Percentiles rank a stretch among this genome's conserved stretches.
These are phyloP conservation scores for Colletotrichum gigasporum DNA, from an alignment of 2,329 filamentous ascomycete genomes.

Conservation along the genomic window DNA sequence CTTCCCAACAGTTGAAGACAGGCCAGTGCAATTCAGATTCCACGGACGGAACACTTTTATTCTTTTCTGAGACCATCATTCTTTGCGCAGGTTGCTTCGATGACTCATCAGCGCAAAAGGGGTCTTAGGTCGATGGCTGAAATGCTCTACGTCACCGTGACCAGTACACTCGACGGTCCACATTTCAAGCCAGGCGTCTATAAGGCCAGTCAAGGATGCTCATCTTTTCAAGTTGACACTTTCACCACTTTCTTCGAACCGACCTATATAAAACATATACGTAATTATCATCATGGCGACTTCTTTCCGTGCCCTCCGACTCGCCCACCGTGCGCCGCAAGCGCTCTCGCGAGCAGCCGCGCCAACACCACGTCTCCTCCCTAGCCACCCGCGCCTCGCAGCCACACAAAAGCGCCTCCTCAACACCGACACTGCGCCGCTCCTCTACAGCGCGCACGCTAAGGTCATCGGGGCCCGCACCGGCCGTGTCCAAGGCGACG, in stretches of 20 bases:
- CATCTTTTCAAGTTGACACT: not conserved
- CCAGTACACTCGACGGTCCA: not conserved
- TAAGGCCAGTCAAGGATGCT: not conserved
- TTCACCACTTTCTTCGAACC: not conserved
- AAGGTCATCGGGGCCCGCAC: slow-evolving; percentile 49
- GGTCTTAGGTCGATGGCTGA: not conserved
- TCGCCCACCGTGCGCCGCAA: slow-evolving; percentile 7
- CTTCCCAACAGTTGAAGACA: too few relatives aligned
- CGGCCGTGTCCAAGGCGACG: slow-evolving; percentile 39
- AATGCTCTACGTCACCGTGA: slow-evolving; percentile 4
- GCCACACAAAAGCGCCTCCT: slow-evolving; percentile 37
- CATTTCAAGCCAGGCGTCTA: not conserved
- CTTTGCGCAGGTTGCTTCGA: too few relatives aligned
- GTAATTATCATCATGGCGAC: slow-evolving; percentile 1
- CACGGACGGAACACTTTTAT: too few relatives aligned
- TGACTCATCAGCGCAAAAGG: not conserved
- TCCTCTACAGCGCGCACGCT: slow-evolving; percentile 48
- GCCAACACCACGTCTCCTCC: not conserved
- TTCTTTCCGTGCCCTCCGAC: slow-evolving; percentile 8
- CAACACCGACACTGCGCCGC: slow-evolving; percentile 49
- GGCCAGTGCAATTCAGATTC: too few relatives aligned
- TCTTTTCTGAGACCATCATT: too few relatives aligned
- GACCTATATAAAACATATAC: not conserved
- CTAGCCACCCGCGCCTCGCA: not conserved
- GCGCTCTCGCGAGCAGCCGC: not conserved